Evolutionary conservation across 495 filamentous ascomycete genomes (phyloP).

Genomic region (Gamarada debralockiae): DNA sequence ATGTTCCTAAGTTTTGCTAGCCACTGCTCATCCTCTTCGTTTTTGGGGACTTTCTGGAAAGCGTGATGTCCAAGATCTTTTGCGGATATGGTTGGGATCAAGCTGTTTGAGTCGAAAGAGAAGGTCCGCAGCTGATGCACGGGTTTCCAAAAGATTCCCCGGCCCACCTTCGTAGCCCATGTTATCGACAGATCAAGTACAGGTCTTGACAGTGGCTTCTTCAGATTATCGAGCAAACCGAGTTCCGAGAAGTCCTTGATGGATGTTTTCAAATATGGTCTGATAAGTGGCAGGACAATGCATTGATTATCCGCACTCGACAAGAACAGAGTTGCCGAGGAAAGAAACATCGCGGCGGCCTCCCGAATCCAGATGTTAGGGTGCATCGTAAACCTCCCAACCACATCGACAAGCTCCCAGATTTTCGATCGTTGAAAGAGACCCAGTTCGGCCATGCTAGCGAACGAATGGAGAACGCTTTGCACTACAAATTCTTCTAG

Average conservation of each 20-base stretch:
- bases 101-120: conserved; percentile 52
- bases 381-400: conserved; percentile 82
- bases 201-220: conserved; percentile 71
- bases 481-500: conserved; percentile 95
- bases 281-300: conserved; percentile 73
- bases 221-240: conserved; percentile 75
- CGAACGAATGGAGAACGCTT: conserved; percentile 80
- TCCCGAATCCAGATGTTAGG: conserved; percentile 95
- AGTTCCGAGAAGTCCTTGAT: conserved; percentile 63
- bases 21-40: conserved; percentile 98
- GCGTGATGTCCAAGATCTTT: conserved; percentile 36
- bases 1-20: conserved; percentile 76
- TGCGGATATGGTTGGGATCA: conserved; percentile 41
- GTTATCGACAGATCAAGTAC: conserved; percentile 81
- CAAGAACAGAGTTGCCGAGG: conserved; percentile 70
- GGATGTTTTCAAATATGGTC: conserved; percentile 73
- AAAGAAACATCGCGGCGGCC: conserved; percentile 77
- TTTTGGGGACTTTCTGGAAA: conserved; percentile 55
- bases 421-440: conserved; percentile 79
- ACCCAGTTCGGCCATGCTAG: conserved; percentile 84
- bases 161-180: conserved; percentile 81
- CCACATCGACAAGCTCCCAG: conserved; percentile 81
- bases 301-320: conserved; percentile 78
- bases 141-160: conserved; percentile 81
- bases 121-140: conserved; percentile 62